Evolutionary conservation across 768 basidiomycete species (phyloP).

Genomic region (Suillus tomentosus): DNA sequence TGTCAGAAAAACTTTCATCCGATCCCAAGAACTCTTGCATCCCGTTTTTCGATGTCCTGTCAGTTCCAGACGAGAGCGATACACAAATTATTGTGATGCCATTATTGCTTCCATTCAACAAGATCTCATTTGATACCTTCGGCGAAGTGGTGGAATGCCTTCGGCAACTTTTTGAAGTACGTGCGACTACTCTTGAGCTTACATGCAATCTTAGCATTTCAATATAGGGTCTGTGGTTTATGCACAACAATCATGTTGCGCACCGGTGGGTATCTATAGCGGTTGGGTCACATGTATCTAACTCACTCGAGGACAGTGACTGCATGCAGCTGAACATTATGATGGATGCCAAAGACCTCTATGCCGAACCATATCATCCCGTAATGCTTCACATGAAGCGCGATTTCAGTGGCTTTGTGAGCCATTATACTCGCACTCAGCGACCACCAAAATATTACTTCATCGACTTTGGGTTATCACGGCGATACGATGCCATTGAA

Average conservation of each 20-base stretch:
- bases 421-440: conserved; percentile 31
- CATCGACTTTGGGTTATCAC: conserved; percentile 41
- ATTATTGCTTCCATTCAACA: conserved; percentile 28
- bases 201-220: not conserved
- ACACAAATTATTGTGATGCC: conserved; percentile 36
- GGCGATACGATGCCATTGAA: conserved; percentile 29
- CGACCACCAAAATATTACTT: conserved; percentile 34
- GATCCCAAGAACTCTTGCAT: conserved; percentile 37
- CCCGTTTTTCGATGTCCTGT: conserved; percentile 29
- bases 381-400: conserved; percentile 11
- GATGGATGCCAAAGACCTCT: conserved; percentile 30
- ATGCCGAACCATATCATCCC: conserved; percentile 31
- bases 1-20: not conserved
- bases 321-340: conserved; percentile 34
- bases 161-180: conserved; percentile 35
- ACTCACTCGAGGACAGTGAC: conserved; percentile 21
- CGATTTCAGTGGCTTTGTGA: conserved; percentile 25
- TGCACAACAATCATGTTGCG: conserved; percentile 22
- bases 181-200: not conserved
- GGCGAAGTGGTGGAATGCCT: conserved; percentile 38
- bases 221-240: conserved; percentile 27
- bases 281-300: too few relatives aligned
- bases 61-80: conserved; percentile 17
- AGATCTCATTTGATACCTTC: conserved; percentile 31
- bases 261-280: not conserved